phyloP scores from a whole-genome alignment of 495 filamentous ascomycete genomes.

The Chaetomium tenue region DNA sequence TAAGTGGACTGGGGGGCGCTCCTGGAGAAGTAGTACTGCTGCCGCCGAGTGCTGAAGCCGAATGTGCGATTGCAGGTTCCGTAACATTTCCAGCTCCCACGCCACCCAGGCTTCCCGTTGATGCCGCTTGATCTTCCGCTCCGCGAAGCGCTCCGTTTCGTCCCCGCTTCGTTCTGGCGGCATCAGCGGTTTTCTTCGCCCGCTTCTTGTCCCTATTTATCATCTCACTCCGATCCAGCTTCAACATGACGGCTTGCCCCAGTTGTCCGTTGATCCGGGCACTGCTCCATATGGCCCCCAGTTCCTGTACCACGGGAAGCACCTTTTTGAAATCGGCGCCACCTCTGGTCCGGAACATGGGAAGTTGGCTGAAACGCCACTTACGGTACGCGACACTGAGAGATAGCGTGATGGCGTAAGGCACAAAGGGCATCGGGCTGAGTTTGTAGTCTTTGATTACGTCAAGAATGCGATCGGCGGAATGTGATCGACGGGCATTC shows the following conservation, averaged over 20 bases:
- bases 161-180: no score
- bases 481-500: slow-evolving; percentile 60
- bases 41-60: neutral
- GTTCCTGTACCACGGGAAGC: slow-evolving; percentile 53
- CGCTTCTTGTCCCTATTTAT: neutral
- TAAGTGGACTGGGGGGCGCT: neutral
- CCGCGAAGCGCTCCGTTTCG: neutral
- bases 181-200: neutral
- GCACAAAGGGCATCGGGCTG: slow-evolving; percentile 61
- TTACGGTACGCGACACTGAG: slow-evolving; percentile 70
- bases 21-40: neutral
- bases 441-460: slow-evolving; percentile 56
- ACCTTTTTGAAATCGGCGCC: slow-evolving; percentile 59
- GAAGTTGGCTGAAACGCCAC: slow-evolving; percentile 62
- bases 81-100: neutral
- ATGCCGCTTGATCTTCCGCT: neutral
- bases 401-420: slow-evolving; percentile 65
- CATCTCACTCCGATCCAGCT: slow-evolving; percentile 20
- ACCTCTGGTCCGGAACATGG: slow-evolving; percentile 61
- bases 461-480: slow-evolving; percentile 62
- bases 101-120: neutral
- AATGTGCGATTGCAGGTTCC: neutral
- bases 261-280: slow-evolving; percentile 62
- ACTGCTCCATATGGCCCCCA: slow-evolving; percentile 60
- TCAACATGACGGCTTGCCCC: slow-evolving; percentile 39